Conservation (phyloP, 2,329 filamentous ascomycete species). For the Stemphylium lycopersici region DNA sequence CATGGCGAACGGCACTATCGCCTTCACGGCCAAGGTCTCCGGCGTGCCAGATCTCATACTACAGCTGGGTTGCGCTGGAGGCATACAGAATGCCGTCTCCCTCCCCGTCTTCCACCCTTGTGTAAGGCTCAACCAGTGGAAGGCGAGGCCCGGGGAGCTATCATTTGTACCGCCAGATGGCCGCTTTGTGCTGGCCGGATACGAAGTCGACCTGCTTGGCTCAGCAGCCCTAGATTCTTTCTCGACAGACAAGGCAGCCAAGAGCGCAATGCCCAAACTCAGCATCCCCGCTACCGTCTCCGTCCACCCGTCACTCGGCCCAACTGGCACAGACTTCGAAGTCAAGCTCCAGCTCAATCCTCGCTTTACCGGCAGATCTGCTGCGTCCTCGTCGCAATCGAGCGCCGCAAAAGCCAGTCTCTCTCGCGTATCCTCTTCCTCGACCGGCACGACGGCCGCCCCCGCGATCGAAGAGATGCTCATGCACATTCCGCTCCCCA, state of each 20-base stretch:
- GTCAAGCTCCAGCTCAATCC: conserved; percentile 74
- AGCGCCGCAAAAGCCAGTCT: conserved; percentile 39
- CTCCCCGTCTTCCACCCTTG: conserved; percentile 96
- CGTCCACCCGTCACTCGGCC: conserved; percentile 79
- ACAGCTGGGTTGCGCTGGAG: conserved; percentile 74
- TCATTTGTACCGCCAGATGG: conserved; percentile 96
- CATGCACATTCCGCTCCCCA: conserved; percentile 79
- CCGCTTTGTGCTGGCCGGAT: conserved; percentile 89
- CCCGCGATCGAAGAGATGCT: conserved; percentile 73
- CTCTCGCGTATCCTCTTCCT: conserved; percentile 27
- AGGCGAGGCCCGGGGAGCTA: conserved; percentile 85
- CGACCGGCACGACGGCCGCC: conserved; percentile 44
- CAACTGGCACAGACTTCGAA: conserved; percentile 82
- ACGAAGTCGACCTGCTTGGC: conserved; percentile 89
- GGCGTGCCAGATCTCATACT: conserved; percentile 90
- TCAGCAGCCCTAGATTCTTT: conserved; percentile 58
- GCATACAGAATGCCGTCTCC: conserved; percentile 76
- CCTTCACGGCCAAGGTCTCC: conserved; percentile 93
- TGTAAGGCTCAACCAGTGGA: conserved; percentile 88
- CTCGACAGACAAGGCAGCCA: conserved; percentile 30
- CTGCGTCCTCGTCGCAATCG: conserved; percentile 38
- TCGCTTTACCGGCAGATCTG: conserved; percentile 50
- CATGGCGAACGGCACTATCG: conserved; percentile 88
- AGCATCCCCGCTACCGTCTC: conserved; percentile 84
- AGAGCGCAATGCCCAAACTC: conserved; percentile 57